phyloP scores from a whole-genome alignment of 2,329 filamentous ascomycete species.

The Colletotrichum sojae region DNA sequence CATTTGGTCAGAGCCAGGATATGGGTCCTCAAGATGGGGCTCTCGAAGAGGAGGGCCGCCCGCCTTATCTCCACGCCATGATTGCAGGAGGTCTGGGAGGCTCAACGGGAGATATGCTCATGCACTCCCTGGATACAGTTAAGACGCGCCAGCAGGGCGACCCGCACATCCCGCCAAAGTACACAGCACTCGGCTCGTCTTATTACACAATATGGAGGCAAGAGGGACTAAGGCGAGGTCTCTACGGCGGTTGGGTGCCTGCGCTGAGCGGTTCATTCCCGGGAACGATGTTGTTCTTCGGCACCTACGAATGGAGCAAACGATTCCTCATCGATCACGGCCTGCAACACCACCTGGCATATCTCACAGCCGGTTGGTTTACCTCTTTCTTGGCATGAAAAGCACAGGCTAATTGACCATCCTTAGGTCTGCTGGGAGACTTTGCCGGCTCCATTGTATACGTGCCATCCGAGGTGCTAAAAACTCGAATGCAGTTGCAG shows the following conservation, averaged over 20 bases:
- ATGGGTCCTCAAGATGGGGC: conserved; percentile 47
- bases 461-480: conserved; percentile 96
- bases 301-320: conserved; percentile 96
- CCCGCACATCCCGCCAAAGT: conserved; percentile 91
- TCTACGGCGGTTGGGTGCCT: conserved; percentile 95
- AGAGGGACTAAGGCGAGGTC: conserved; percentile 86
- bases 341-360: conserved; percentile 85
- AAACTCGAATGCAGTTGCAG: conserved; percentile 96
- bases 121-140: conserved; percentile 99
- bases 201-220: conserved; percentile 95
- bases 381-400: neutral
- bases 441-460: conserved; percentile 93
- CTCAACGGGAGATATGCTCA: conserved; percentile 94
- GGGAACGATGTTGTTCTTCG: conserved; percentile 95
- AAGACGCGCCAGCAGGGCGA: conserved; percentile 99
- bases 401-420: conserved; percentile 10
- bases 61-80: conserved; percentile 77
- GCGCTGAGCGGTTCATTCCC: conserved; percentile 94
- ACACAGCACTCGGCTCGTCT: conserved; percentile 89
- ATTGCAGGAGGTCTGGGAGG: conserved; percentile 94
- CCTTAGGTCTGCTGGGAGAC: conserved; percentile 88
- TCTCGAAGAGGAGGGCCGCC: conserved; percentile 59
- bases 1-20: conserved; percentile 21
- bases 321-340: conserved; percentile 88
- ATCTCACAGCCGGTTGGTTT: conserved; percentile 82